Evolutionary conservation across 2,329 filamentous ascomycete species (phyloP).

Genomic region (Fusarium sp.): DNA sequence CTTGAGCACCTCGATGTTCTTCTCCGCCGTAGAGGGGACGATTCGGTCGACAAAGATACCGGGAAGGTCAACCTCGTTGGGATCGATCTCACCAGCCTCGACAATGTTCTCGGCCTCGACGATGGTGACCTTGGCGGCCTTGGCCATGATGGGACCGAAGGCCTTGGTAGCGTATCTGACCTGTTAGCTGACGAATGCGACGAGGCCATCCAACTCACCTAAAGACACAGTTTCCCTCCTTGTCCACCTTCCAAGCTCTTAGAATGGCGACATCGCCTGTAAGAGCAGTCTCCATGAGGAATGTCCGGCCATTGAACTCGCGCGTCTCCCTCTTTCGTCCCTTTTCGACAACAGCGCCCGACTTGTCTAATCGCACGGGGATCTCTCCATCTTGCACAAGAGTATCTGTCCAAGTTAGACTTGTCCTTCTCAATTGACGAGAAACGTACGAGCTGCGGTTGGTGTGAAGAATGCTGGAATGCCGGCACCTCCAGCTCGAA

Average conservation of each 20-base stretch:
- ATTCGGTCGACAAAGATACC: conserved; percentile 88
- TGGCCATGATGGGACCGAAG: conserved; percentile 82
- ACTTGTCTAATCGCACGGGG: conserved; percentile 69
- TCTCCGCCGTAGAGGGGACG: conserved; percentile 77
- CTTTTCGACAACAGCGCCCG: conserved; percentile 71
- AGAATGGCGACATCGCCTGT: conserved; percentile 82
- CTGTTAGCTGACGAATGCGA: not conserved
- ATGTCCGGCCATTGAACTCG: conserved; percentile 78
- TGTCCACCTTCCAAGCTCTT: conserved; percentile 80
- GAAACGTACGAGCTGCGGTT: conserved; percentile 71
- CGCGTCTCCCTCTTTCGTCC: conserved; percentile 77
- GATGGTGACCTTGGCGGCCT: conserved; percentile 81
- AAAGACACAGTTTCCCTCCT: conserved; percentile 84
- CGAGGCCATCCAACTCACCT: conserved; percentile 55
- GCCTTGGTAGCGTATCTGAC: conserved; percentile 77
- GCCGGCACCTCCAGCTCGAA: conserved; percentile 78
- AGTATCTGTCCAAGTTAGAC: conserved; percentile 59
- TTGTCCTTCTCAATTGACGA: not conserved
- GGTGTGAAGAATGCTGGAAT: conserved; percentile 87
- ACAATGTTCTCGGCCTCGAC: conserved; percentile 90
- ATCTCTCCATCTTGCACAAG: conserved; percentile 77
- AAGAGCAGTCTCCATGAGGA: conserved; percentile 82
- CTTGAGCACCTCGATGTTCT: conserved; percentile 79
- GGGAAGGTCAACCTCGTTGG: conserved; percentile 81
- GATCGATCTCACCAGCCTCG: conserved; percentile 76